Evolutionary conservation across 495 filamentous ascomycete genomes (phyloP), one percentile per base, ranked within the genome.

Genomic region (Aspergillus olivimuriae): DNA sequence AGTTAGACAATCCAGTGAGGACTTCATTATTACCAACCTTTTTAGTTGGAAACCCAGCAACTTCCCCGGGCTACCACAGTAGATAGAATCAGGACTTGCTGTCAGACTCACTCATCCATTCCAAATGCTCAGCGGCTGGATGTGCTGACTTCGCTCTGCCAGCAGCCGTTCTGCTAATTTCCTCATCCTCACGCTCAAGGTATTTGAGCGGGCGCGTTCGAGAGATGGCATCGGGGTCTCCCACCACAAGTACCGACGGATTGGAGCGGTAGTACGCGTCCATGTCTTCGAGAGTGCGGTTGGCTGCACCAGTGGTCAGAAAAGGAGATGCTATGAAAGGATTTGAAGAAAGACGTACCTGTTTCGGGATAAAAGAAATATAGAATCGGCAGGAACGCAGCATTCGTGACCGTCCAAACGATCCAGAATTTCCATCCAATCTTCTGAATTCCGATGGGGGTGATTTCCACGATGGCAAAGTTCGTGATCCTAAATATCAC

Each of bases 321-420:
- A 23, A 40, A 22, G 21, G 8, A 1, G 15, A 35, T 1, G 23
- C 1, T n/a, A 9, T 15, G 7, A 15, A 19, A 18, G 4, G 4
- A 31, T 20, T 22, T 18, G 39, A 23, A 32, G 7, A 16, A 3
- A 12, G 17, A 50, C 53, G 11, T 15, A 64, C 58, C 66, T 19
- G 79, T 81, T 52, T 84, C 80, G 1, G 77, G 79, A 47, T 78
- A 82, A 37, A 82, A 72, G 47, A 82, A 72, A 49, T 77, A 84
- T 15, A 81, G 71, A 20, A 82, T 61, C 0, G 77, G 77, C 1
- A 83, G 56, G 55, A 83, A 84, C 18, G 56, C 43, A 6, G 66
- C 68, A 47, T 82, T 82, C 50, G 78, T 67, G 5, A 76, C 69
- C 5, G 72, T 73, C 66, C 75, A 83, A 19, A 82, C 74, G 49